Evolutionary conservation across 139 green algal species (phyloP).

Genomic region (Haematococcus sp.): DNA sequence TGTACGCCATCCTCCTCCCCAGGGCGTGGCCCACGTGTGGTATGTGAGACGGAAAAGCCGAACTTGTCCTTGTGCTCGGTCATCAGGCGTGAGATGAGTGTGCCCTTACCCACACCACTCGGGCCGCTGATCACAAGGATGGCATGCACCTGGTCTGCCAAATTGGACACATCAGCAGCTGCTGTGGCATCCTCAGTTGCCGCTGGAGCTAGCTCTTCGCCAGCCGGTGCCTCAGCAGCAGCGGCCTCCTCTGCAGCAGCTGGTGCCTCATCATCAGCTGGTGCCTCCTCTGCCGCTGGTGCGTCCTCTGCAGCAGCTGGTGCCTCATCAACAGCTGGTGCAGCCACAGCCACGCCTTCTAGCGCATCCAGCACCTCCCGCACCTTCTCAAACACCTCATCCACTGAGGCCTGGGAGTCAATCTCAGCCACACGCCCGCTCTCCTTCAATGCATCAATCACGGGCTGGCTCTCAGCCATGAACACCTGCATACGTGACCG

Average conservation of each 20-base stretch:
- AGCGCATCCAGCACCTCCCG: conserved; percentile 30
- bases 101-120: conserved; percentile 84
- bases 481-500: conserved; percentile 56
- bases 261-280: background rate
- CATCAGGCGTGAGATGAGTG: conserved; percentile 72
- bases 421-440: conserved; percentile 30
- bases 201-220: background rate
- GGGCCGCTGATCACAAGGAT: conserved; percentile 76
- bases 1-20: conserved; percentile 69
- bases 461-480: conserved; percentile 35
- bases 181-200: conserved; percentile 3
- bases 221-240: background rate
- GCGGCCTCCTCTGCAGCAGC: background rate
- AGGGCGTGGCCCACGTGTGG: conserved; percentile 61
- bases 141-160: background rate
- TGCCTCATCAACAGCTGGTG: background rate
- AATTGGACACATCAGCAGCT: background rate
- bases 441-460: conserved; percentile 34
- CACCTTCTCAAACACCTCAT: conserved; percentile 33
- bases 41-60: conserved; percentile 80
- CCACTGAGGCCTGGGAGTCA: conserved; percentile 12
- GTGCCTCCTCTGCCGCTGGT: background rate
- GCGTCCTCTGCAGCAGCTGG: background rate
- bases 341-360: background rate
- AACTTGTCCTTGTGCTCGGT: conserved; percentile 43